phyloP scores from a whole-genome alignment of 78 protist genomes.

The Monocercomonoides exilis region DNA sequence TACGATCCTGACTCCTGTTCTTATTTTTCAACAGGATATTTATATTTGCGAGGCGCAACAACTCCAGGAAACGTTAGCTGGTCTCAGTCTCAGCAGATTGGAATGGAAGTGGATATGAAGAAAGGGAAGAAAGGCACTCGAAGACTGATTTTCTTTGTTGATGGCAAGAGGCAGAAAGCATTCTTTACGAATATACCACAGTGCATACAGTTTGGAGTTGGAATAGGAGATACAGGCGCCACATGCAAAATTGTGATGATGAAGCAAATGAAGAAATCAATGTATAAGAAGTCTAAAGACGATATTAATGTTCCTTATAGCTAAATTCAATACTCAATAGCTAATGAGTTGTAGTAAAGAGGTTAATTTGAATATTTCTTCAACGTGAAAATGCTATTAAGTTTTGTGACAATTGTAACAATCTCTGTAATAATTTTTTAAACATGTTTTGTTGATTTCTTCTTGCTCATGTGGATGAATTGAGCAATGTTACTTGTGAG shows the following conservation, averaged over 20 bases:
- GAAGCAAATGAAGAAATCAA: not conserved
- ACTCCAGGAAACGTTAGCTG: not conserved
- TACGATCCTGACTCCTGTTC: not conserved
- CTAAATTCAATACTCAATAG: too few relatives aligned
- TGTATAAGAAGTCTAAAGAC: not conserved
- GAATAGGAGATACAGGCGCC: not conserved
- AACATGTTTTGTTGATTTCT: too few relatives aligned
- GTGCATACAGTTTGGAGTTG: not conserved
- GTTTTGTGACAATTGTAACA: too few relatives aligned
- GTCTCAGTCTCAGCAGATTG: not conserved
- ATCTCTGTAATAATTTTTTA: too few relatives aligned
- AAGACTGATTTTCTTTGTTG: not conserved
- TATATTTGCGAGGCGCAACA: not conserved
- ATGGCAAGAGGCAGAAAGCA: not conserved
- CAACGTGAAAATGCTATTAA: too few relatives aligned
- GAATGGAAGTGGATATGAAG: not conserved
- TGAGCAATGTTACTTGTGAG: too few relatives aligned
- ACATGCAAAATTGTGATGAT: not conserved
- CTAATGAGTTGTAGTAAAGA: too few relatives aligned
- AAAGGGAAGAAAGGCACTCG: too few relatives aligned
- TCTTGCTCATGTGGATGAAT: too few relatives aligned
- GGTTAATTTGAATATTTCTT: too few relatives aligned
- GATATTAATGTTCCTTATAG: not conserved
- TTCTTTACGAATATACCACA: not conserved
- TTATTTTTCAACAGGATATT: not conserved